Percentiles rank a stretch among this genome's conserved stretches.
phyloP scores from a whole-genome alignment of 140 eudicot genomes.

The Bidens hawaiensis region DNA sequence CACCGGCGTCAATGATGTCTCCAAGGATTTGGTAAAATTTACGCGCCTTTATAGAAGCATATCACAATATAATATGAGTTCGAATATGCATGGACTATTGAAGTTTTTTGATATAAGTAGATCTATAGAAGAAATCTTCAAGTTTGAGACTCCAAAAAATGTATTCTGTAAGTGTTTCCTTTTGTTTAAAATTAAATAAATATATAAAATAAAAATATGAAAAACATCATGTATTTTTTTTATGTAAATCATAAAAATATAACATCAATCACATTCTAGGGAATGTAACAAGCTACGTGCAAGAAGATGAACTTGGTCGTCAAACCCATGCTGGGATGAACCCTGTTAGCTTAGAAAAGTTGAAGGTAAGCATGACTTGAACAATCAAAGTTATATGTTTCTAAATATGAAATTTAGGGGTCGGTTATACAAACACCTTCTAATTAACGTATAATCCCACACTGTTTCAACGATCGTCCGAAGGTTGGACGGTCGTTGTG shows the following conservation, averaged over 20 bases:
- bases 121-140: conserved; percentile 55
- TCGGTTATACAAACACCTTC: too few relatives aligned
- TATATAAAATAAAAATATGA: too few relatives aligned
- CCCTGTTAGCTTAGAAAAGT: conserved; percentile 38
- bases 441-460: too few relatives aligned
- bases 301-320: conserved; percentile 56
- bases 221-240: not conserved
- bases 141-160: conserved; percentile 65
- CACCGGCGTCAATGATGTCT: conserved; percentile 13
- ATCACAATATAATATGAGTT: conserved; percentile 13
- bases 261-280: conserved; percentile 20
- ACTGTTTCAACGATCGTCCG: too few relatives aligned
- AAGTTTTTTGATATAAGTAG: conserved; percentile 31
- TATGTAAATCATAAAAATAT: not conserved
- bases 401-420: too few relatives aligned
- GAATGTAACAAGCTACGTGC: conserved; percentile 40
- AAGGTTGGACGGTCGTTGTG: too few relatives aligned
- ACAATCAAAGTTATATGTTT: too few relatives aligned
- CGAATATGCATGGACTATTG: not conserved
- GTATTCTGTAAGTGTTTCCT: conserved; percentile 43
- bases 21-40: conserved; percentile 17
- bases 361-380: conserved; percentile 8
- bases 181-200: too few relatives aligned
- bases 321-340: conserved; percentile 58
- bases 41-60: conserved; percentile 21